Evolutionary conservation across 2,329 filamentous ascomycete species (phyloP), one percentile per base, ranked within the genome.

Genomic region (Cercospora sp.): DNA sequence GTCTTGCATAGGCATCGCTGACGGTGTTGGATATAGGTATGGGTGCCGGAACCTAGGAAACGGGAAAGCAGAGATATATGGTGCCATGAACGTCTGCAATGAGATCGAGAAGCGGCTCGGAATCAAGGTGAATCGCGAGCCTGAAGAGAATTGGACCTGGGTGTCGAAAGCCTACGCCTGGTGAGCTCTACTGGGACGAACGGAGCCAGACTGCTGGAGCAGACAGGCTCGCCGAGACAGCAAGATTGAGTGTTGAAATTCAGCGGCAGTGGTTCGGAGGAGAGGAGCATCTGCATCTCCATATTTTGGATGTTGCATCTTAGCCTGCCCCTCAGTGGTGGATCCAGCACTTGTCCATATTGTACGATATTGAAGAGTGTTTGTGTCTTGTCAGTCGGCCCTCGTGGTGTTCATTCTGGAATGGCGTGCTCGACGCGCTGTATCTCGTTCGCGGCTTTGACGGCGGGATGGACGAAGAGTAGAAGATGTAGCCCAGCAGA

Each of bases 1-100:
- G 23, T 28, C 16, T 10, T 28, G 20, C 6, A 6, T 28, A 26
- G 23, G 10, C 48, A 55, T 30, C 3, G 48, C 48, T 55, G 48
- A 55, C 48, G 23, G n/a, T 30, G 13, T 55, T 28, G 1, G 12
- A 55, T 9, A n/a, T 7, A 55, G 48, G 69, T 72, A 69, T 42
- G 69, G 71, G 12, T 65, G 65, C 48, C 71, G 67, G 18, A 72
- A 71, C 45, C 53, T 71, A 31, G 71, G 69, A 9, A 71, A 71
- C 33, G 58, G 61, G 23, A 69, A 69, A 59, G 66, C 64, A 12
- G 70, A 72, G 28, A 73, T 73, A 20, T 62, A 60, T 33, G 69
- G 63, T 9, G 69, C 71, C 8, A 64, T 73, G n/a, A 55, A 55
- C 16, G 72, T 72, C n/a, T 69, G 62, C 60, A 28, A 65, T 18